Percentiles rank a stretch among this genome's conserved stretches.
phyloP scores from a whole-genome alignment of 495 filamentous ascomycete genomes.

The Bacidia rubella region DNA sequence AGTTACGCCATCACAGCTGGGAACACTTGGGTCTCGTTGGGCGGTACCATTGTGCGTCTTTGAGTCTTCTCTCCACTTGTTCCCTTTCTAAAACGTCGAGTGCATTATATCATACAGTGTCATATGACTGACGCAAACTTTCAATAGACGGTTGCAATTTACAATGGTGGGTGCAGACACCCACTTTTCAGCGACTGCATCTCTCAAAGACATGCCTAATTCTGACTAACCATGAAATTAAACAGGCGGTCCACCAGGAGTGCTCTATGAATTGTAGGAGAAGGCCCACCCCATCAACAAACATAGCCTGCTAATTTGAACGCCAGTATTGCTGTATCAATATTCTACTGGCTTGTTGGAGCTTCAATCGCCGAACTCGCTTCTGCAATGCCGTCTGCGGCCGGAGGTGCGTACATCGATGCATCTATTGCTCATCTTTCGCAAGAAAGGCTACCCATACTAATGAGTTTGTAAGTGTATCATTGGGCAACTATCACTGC shows the following conservation, averaged over 20 bases:
- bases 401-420: slow-evolving; percentile 74
- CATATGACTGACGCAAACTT: neutral
- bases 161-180: slow-evolving; percentile 28
- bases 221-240: neutral
- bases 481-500: slow-evolving; percentile 70
- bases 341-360: slow-evolving; percentile 39
- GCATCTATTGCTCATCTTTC: slow-evolving; percentile 51
- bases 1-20: slow-evolving; percentile 41
- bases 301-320: slow-evolving; percentile 6
- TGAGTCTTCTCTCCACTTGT: neutral
- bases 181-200: neutral
- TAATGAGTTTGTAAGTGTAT: too few species aligned
- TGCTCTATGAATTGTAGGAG: slow-evolving; percentile 41
- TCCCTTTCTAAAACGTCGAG: too few species aligned
- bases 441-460: neutral
- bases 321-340: slow-evolving; percentile 31
- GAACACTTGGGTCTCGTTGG: slow-evolving; percentile 47
- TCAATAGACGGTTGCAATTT: slow-evolving; percentile 15
- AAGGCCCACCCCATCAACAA: neutral
- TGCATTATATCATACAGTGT: too few species aligned
- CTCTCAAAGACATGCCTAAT: neutral
- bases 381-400: slow-evolving; percentile 63
- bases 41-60: slow-evolving; percentile 34
- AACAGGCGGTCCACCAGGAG: slow-evolving; percentile 30
- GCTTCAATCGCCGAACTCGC: slow-evolving; percentile 58